phyloP scores from a whole-genome alignment of 345 rosid species.

The Citrus mangshanensis region DNA sequence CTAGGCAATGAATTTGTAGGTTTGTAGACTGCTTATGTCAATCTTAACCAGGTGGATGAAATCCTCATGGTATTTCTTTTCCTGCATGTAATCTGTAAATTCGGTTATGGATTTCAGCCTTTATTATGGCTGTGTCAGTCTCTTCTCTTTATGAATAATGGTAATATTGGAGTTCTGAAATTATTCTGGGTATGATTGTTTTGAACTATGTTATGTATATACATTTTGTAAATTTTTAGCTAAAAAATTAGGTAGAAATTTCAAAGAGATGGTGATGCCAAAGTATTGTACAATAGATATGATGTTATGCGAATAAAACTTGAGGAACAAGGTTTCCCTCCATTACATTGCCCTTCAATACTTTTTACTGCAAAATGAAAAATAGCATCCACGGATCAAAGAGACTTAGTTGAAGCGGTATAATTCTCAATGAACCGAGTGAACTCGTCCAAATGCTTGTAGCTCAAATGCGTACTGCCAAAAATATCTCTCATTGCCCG shows the following conservation, averaged over 20 bases:
- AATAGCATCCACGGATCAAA: too few species aligned
- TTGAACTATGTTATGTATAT: neutral
- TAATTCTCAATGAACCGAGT: constrained; percentile 4
- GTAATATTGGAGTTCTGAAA: too few species aligned
- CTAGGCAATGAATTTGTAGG: neutral
- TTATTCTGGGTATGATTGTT: neutral
- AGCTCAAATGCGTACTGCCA: neutral
- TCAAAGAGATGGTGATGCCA: neutral
- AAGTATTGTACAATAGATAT: too few species aligned
- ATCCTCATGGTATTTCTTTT: neutral
- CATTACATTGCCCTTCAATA: too few species aligned
- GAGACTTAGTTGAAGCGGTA: neutral
- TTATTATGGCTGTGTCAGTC: neutral
- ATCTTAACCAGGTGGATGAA: neutral
- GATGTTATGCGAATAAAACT: neutral
- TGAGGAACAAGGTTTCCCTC: too few species aligned
- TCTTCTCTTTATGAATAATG: neutral
- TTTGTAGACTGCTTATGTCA: neutral
- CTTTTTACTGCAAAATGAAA: too few species aligned
- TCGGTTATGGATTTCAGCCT: neutral
- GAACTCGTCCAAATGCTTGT: constrained; percentile 10
- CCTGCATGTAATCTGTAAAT: neutral
- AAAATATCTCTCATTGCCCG: constrained; percentile 14
- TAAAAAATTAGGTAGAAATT: too few species aligned
- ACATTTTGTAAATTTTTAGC: too few species aligned